Conservation (phyloP, 139 green algal species). For the Eudorina sp. region DNA sequence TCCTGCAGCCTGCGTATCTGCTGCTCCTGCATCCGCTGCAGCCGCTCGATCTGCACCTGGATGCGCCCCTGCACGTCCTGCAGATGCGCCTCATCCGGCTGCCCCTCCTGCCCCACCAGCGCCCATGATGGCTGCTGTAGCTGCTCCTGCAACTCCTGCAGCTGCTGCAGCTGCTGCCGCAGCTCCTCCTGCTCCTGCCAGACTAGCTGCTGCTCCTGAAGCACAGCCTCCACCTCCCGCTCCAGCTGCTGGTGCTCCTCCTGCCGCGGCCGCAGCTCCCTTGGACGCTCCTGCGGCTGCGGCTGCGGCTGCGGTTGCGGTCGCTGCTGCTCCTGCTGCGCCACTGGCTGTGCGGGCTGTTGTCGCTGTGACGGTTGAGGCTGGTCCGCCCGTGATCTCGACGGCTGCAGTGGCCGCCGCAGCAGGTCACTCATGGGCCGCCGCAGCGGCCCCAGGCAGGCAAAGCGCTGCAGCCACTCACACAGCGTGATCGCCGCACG, state of each 20-base stretch:
- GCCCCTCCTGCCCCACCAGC: too few relatives aligned
- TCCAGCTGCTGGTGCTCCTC: background rate
- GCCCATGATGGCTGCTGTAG: background rate
- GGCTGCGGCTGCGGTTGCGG: background rate
- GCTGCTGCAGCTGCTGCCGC: constrained; percentile 10
- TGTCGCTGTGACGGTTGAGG: background rate
- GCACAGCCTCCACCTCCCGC: background rate
- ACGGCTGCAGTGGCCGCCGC: background rate
- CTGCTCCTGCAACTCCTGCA: background rate
- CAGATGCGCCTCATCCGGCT: constrained; percentile 8
- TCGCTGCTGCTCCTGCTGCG: background rate
- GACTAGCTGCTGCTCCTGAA: background rate
- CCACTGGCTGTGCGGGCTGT: background rate
- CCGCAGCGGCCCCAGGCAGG: background rate
- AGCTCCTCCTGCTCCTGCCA: constrained; percentile 8
- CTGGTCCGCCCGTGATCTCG: background rate
- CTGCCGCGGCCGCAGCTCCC: background rate
- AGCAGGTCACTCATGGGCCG: constrained; percentile 7
- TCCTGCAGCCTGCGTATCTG: background rate
- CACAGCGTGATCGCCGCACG: background rate
- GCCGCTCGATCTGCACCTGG: background rate
- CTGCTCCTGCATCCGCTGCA: background rate
- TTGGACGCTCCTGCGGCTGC: background rate
- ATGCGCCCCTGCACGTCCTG: background rate
- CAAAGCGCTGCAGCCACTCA: constrained; percentile 12